Base-by-base conservation (phyloP, 768 basidiomycete genomes). In the Boletus coccyginus region DNA sequence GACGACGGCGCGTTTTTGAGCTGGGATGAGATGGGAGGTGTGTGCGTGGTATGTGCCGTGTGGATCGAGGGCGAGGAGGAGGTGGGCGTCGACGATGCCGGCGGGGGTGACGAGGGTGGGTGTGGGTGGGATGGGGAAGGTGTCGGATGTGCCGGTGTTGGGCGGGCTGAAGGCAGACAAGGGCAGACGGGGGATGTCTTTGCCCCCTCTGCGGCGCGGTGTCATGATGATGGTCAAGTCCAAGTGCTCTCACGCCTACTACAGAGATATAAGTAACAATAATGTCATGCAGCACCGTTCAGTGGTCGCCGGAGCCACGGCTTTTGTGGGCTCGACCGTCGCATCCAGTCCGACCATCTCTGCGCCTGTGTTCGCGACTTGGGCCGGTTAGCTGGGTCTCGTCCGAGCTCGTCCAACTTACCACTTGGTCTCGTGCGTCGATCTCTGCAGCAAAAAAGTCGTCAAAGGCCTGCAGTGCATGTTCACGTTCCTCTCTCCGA, bases 101-200 rank as follows among this genome's bases (percentile, higher is more conserved):
- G 73, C 73, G 0, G 92, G 92, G 62, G 84, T 78, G 50, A 89
- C 75, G 16, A 82, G 75, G 62, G 79, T 85, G 3, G 91, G 88
- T 55, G 85, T 87, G 21, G 85, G 82, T 9, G 86, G 82, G 11
- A 88, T 60, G 2, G 85, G 87, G 66, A 90, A 91, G 1, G 74
- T 74, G 44, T 90, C 89, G 19, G 79, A 79, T 0, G 83, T 77
- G 27, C 27, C 27, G 6, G 27, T 27, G 71, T 81, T 87, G 27
- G 88, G 87, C 0, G 88, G 83, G 29, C 78, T 81, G 69, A 93
- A 93, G 0, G 84, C 91, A 12, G 90, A 90, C 27, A 85, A 69
- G 0, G 90, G 90, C 13, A 94, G 82, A 45, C 78, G 81, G 9
- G 91, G 92, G 6, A 85, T 81, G 21, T 81, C 75, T 67, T 84